These are phyloP conservation scores for Suillus alpinus DNA, from an alignment of 768 basidiomycete species.

Conservation along the genomic window DNA sequence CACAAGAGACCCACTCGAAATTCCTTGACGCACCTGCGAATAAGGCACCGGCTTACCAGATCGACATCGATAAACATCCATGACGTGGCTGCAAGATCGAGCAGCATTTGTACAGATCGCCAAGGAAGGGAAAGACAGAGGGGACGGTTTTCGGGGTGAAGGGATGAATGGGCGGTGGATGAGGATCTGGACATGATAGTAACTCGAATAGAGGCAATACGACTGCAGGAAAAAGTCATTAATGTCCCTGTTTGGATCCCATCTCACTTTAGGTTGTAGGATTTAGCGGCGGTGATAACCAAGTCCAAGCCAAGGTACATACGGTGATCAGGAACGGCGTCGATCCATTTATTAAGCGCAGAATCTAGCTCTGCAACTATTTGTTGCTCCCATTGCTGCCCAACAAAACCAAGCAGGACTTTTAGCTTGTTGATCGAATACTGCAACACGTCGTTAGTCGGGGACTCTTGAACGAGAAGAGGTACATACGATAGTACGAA, in stretches of 20 bases:
- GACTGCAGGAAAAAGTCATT: conserved; percentile 47
- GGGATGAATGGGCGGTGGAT: conserved; percentile 83
- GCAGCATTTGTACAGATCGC: conserved; percentile 88
- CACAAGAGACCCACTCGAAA: neutral
- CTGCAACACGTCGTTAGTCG: conserved; percentile 31
- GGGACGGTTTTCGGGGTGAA: conserved; percentile 48
- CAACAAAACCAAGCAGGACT: conserved; percentile 46
- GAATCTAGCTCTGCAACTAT: conserved; percentile 74
- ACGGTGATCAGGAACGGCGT: conserved; percentile 54
- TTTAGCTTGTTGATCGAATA: conserved; percentile 71
- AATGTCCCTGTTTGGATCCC: conserved; percentile 42
- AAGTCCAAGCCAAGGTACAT: conserved; percentile 15
- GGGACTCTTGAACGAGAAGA: neutral
- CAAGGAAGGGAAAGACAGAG: conserved; percentile 56
- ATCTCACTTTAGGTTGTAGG: conserved; percentile 32
- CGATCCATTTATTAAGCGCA: conserved; percentile 75
- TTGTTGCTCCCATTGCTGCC: conserved; percentile 58
- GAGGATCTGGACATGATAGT: conserved; percentile 61
- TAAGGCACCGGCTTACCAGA: conserved; percentile 20
- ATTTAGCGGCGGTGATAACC: neutral
- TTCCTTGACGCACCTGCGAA: conserved; percentile 26
- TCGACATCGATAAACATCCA: conserved; percentile 53
- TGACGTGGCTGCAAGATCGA: conserved; percentile 67
- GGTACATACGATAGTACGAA: conserved; percentile 55
- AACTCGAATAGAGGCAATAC: conserved; percentile 47